Evolutionary conservation across 2,329 filamentous ascomycete genomes (phyloP).

Genomic region (Aspergillus carbonarius): DNA sequence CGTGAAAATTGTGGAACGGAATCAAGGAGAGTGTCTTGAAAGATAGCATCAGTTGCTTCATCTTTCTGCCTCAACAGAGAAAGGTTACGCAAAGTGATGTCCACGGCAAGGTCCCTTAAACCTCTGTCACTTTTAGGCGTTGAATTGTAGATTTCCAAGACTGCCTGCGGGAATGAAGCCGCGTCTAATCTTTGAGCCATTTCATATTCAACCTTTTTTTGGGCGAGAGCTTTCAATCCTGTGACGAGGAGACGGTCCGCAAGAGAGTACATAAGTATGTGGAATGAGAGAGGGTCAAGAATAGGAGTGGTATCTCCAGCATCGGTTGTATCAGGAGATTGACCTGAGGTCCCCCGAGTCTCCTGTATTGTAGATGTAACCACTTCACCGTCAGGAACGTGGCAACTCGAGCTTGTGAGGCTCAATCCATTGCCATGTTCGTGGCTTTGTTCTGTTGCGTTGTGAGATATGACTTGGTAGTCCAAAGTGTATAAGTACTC

Average conservation of each 20-base stretch:
- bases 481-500: not conserved
- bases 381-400: not conserved
- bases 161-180: slow-evolving; percentile 4
- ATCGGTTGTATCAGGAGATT: no score
- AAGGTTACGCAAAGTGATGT: not conserved
- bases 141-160: slow-evolving; percentile 6
- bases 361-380: not conserved
- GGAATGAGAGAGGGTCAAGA: no score
- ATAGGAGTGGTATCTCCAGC: no score
- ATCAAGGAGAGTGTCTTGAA: no score
- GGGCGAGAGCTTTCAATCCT: no score
- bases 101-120: not conserved
- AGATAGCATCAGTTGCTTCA: not conserved
- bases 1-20: no score
- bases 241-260: no score
- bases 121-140: not conserved
- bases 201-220: no score
- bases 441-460: not conserved
- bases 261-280: no score
- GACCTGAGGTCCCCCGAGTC: no score
- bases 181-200: not conserved
- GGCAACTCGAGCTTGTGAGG: not conserved
- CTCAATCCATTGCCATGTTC: not conserved
- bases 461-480: not conserved
- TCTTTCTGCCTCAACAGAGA: not conserved